Evolutionary conservation across 257 asterid species (phyloP).

Genomic region (Gentiana straminea): DNA sequence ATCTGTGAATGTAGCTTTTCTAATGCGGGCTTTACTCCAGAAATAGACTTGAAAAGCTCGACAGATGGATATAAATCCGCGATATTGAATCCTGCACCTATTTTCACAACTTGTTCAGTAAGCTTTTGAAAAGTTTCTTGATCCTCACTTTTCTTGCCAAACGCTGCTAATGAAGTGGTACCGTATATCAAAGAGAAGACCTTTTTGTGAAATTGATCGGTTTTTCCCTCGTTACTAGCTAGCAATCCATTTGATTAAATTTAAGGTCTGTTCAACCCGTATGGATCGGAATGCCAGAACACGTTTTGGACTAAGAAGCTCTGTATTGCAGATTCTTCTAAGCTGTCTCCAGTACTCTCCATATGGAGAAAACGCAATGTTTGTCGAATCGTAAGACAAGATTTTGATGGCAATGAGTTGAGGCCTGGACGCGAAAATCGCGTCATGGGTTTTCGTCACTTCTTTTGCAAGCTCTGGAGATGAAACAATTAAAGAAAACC

Average conservation of each 20-base stretch:
- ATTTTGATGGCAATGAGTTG: slow-evolving; percentile 3
- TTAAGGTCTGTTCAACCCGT: slow-evolving; percentile 10
- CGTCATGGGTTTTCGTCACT: slow-evolving; percentile 11
- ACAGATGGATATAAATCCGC: slow-evolving; percentile 4
- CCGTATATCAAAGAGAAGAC: slow-evolving; percentile 7
- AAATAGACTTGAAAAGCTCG: slow-evolving; percentile 3
- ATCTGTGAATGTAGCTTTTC: slow-evolving; percentile 5
- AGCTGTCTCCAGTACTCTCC: slow-evolving; percentile 38
- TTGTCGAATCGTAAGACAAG: slow-evolving; percentile 12
- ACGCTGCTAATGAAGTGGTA: slow-evolving; percentile 7
- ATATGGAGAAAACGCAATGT: slow-evolving; percentile 15
- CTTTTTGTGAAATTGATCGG: slow-evolving; percentile 17
- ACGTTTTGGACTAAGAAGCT: slow-evolving; percentile 27
- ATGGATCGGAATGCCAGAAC: slow-evolving; percentile 18
- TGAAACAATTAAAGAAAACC: slow-evolving; percentile 6
- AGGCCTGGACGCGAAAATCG: slow-evolving; percentile 9
- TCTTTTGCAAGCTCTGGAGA: slow-evolving; percentile 14
- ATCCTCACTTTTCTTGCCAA: slow-evolving; percentile 11
- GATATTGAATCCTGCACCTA: background rate
- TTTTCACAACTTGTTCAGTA: slow-evolving; percentile 1
- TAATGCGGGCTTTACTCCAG: slow-evolving; percentile 13
- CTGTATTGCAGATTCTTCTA: slow-evolving; percentile 27
- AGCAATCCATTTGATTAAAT: slow-evolving; percentile 1
- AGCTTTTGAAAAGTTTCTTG: slow-evolving; percentile 9
- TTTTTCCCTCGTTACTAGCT: slow-evolving; percentile 3